These are phyloP conservation scores for Lachancea mirantina DNA, from an alignment of 805 yeast genomes.

Conservation along the genomic window DNA sequence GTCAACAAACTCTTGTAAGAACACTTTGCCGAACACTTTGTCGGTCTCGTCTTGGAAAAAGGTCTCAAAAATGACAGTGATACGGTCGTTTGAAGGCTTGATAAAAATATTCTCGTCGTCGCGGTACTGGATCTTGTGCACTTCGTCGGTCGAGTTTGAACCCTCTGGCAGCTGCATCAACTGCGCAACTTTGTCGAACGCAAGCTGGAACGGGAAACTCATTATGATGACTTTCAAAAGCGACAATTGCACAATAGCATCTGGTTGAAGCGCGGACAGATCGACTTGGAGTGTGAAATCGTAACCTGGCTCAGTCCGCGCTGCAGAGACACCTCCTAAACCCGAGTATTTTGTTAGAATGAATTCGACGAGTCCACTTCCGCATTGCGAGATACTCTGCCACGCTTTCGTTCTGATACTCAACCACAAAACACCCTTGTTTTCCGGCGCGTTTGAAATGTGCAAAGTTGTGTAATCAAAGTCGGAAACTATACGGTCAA, in stretches of 20 bases:
- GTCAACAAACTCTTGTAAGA: conserved; percentile 89
- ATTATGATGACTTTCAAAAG: conserved; percentile 77
- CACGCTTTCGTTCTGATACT: conserved; percentile 31
- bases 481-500: conserved; percentile 88
- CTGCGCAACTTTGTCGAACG: conserved; percentile 71
- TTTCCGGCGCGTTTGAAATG: conserved; percentile 65
- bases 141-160: conserved; percentile 17
- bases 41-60: conserved; percentile 95
- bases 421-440: conserved; percentile 39
- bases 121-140: conserved; percentile 62
- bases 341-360: conserved; percentile 17
- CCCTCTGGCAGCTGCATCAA: conserved; percentile 38
- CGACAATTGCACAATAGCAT: conserved; percentile 57
- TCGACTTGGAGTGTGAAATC: conserved; percentile 72
- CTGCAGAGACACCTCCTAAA: conserved; percentile 19
- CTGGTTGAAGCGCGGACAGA: conserved; percentile 45
- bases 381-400: conserved; percentile 21
- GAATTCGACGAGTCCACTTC: conserved; percentile 15
- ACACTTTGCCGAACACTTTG: conserved; percentile 81
- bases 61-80: conserved; percentile 92
- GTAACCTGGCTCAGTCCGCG: conserved; percentile 59
- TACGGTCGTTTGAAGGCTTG: conserved; percentile 90
- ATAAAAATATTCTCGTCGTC: conserved; percentile 89
- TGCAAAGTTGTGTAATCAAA: conserved; percentile 95
- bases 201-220: conserved; percentile 88